Base-by-base conservation (phyloP, 192 early-diverging fungal genomes). In the Backusella morwellensis region DNA sequence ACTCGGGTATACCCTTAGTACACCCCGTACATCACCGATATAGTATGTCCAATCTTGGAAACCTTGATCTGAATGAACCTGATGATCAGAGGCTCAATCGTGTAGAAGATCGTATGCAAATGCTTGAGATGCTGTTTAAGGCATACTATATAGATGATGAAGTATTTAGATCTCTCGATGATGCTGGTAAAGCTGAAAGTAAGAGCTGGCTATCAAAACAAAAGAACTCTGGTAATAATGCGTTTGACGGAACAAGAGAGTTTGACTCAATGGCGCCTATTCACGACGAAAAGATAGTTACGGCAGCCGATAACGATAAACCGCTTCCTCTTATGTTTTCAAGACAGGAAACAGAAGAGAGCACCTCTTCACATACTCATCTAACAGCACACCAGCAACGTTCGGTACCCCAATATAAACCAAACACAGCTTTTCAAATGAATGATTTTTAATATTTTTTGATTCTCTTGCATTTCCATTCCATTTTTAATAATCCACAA, bases 131-230 rank as follows among this genome's bases (percentile, higher is more conserved):
- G 29, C 35, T 78, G 2, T 78, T 78, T 21, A 78, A 78, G 29
- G 70, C 77, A n/a, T 78, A 78, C 42, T 78, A 78, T 36, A 35
- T 78, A 11, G 69, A 78, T 72, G 70, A 72, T 23, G 77, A 78
- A 63, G 56, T 78, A 9, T 78, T 78, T 40, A 44, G 69, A 78
- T 54, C 69, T 21, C 59, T 78, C 7, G 70, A 63, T 44, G 56
- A 63, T 35, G 70, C 77, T 4, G 67, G 40, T 44, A 67, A 44
- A 47, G 29, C 14, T 36, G 66, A 68, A 34, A 68, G 29, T 8
- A 35, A 17, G 6, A 34, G 2, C 19, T 35, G 34, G 29, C 2
- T 68, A n/a, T 35, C 66, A 68, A 17, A 68, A 35, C 66, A 35
- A 36, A 68, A 36, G 1, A 35, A 17, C 1, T 4, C 35, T 14